These are phyloP conservation scores for Xylaria sp. DNA, from an alignment of 2,329 filamentous ascomycete genomes.

Conservation along the genomic window DNA sequence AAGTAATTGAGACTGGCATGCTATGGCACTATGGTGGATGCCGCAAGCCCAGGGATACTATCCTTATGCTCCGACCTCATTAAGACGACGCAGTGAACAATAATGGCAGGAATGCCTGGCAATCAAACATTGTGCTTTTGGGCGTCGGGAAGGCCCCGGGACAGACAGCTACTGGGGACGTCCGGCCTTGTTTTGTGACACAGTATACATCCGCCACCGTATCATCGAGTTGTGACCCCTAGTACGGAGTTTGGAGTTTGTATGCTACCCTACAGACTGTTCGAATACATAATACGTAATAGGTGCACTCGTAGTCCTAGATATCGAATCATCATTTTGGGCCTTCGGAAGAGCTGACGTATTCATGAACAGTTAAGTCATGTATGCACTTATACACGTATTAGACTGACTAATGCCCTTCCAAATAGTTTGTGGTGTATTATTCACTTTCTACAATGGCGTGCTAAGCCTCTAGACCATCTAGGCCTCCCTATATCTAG, in stretches of 20 bases:
- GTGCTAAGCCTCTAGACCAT: not conserved
- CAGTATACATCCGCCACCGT: not conserved
- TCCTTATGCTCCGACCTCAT: not conserved
- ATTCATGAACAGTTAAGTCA: not conserved
- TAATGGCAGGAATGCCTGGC: not conserved
- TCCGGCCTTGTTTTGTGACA: not conserved
- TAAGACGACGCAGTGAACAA: not conserved
- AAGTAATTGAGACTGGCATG: not conserved
- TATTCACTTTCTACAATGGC: not conserved
- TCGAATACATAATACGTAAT: not conserved
- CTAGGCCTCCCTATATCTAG: not conserved
- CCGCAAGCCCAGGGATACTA: not conserved
- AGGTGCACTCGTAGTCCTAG: not conserved
- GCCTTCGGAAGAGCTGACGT: not conserved
- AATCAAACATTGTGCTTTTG: not conserved
- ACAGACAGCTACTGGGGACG: not conserved
- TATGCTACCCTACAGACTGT: not conserved
- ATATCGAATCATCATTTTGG: not conserved
- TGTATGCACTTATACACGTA: not conserved
- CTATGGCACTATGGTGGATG: not conserved
- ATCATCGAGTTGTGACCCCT: not conserved
- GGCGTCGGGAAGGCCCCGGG: not conserved
- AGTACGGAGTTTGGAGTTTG: not conserved
- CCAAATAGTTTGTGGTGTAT: not conserved
- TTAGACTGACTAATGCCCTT: not conserved